These are phyloP conservation scores for Dendrothele bispora DNA, from an alignment of 768 basidiomycete genomes.

Conservation along the genomic window DNA sequence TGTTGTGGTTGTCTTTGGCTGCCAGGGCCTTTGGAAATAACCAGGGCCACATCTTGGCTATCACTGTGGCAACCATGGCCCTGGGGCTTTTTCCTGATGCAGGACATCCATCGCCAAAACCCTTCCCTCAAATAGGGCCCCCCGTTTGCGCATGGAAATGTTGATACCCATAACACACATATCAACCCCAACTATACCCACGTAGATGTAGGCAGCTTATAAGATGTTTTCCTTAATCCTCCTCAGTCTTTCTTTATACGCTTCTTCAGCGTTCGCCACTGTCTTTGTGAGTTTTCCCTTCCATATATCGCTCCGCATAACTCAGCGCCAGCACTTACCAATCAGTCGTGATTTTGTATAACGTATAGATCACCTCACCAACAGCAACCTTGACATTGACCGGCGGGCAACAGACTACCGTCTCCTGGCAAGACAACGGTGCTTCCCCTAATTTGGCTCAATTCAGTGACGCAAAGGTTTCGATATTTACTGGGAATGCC, in stretches of 20 bases:
- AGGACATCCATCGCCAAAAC: too few relatives aligned
- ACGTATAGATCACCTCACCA: slow-evolving; percentile 57
- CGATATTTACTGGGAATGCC: slow-evolving; percentile 64
- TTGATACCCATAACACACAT: too few relatives aligned
- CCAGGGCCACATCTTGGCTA: too few relatives aligned
- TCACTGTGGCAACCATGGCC: too few relatives aligned
- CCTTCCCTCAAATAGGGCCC: too few relatives aligned
- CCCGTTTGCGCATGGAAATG: too few relatives aligned
- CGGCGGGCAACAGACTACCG: slow-evolving; percentile 46
- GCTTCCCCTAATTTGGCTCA: slow-evolving; percentile 42
- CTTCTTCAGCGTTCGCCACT: slow-evolving; percentile 52
- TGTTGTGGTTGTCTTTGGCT: too few relatives aligned
- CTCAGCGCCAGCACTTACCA: neutral
- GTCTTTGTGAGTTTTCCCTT: slow-evolving; percentile 47
- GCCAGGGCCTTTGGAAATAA: too few relatives aligned
- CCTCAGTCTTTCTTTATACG: slow-evolving; percentile 49
- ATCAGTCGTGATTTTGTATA: too few relatives aligned
- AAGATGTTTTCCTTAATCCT: slow-evolving; percentile 54
- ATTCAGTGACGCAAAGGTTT: slow-evolving; percentile 52
- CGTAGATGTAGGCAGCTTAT: too few relatives aligned
- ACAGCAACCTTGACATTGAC: slow-evolving; percentile 41
- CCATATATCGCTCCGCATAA: neutral
- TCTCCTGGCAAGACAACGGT: slow-evolving; percentile 63
- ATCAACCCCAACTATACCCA: too few relatives aligned
- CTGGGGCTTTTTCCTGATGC: too few relatives aligned